Evolutionary conservation across 2,329 filamentous ascomycete genomes (phyloP).

Genomic region (Clonostachys byssicola): DNA sequence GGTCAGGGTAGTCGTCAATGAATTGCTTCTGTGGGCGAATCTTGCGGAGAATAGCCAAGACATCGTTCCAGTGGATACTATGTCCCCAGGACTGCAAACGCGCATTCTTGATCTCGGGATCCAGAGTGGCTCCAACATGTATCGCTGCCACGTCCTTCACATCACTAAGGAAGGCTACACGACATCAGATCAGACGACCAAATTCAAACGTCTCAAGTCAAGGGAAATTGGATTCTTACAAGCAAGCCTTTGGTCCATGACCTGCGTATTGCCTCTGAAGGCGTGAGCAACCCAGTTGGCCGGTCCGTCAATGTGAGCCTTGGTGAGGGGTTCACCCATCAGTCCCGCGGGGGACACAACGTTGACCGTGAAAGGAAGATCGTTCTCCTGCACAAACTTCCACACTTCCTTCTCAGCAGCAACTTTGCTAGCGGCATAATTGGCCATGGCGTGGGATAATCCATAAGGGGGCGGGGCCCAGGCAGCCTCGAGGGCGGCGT

Average conservation of each 20-base stretch:
- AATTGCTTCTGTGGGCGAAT: conserved; percentile 35
- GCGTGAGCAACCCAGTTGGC: no score
- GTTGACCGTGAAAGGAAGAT: conserved; percentile 15
- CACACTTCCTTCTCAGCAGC: conserved; percentile 20
- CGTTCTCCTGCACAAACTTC: conserved; percentile 17
- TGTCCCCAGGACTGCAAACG: conserved; percentile 17
- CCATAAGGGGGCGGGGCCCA: conserved; percentile 19
- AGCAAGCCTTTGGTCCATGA: no score
- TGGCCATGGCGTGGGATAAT: conserved; percentile 2
- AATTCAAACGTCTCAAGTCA: no score
- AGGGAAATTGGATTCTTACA: no score
- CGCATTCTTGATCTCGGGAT: conserved; percentile 13
- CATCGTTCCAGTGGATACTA: conserved; percentile 37
- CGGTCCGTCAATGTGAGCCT: not conserved
- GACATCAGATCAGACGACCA: no score
- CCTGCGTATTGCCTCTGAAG: no score
- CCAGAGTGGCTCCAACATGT: conserved; percentile 18
- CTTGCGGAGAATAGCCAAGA: conserved; percentile 62
- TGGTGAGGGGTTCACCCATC: conserved; percentile 8
- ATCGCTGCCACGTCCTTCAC: conserved; percentile 18
- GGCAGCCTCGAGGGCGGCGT: conserved; percentile 17
- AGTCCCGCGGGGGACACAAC: conserved; percentile 6
- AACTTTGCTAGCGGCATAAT: conserved; percentile 23
- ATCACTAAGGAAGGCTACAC: conserved; percentile 1
- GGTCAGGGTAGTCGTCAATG: conserved; percentile 38